Evolutionary conservation across 495 filamentous ascomycete genomes (phyloP), one percentile per base, ranked within the genome.

Genomic region (Aspergillus egyptiacus): DNA sequence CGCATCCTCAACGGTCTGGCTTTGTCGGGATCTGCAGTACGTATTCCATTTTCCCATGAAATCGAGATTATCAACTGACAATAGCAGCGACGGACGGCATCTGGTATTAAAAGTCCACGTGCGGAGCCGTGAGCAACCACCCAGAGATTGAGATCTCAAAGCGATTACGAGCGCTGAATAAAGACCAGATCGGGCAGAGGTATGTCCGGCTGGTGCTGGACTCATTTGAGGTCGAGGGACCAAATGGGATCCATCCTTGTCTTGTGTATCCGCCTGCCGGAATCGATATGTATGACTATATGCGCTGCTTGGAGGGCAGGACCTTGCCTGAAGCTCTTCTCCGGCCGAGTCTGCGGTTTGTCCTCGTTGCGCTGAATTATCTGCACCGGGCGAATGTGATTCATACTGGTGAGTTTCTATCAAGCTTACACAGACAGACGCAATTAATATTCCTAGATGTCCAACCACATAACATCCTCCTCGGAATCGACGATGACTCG

Each of bases 1-100:
- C 0, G 55, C 69, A 10, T 60, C 55, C 23, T 78, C 75, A 27
- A 79, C 75, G 6, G 73, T 72, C 13, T 78, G 73, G 73, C 60
- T 79, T 32, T 70, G 65, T 47, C 65, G 64, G 11, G 72, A 77
- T 56, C 55, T 77, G 40, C 48, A 48, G 66, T 66, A 62, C 48
- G 68, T 3, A 3, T 36, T 19, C 8, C 2, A n/a, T 57, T 46
- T 35, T 24, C 17, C 36, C 6, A 31, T n/a, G 48, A 40, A 46
- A n/a, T n/a, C n/a, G n/a, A n/a, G n/a, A n/a, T n/a, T n/a, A 17
- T 11, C 46, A 42, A 37, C 32, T 47, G 18, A 24, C 32, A 37
- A 28, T 14, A 30, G 20, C 25, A 70, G 67, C 18, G 19, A 56
- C 7, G 43, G 59, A 27, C 56, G 58, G 19, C 67, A 67, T 52